Conservation (phyloP, 805 yeast species). For the Ascoidea asiatica region DNA sequence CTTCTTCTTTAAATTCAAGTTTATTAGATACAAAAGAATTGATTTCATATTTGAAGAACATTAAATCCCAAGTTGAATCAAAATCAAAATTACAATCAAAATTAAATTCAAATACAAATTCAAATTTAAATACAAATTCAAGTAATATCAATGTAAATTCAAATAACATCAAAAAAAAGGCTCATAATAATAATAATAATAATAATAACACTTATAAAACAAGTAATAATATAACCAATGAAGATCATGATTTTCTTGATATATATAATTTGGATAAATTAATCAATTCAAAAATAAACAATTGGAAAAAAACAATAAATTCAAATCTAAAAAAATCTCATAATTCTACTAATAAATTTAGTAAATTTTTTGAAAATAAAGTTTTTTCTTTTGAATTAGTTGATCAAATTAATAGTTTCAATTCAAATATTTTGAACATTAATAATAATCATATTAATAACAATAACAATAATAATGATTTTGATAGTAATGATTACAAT, state of each 20-base stretch:
- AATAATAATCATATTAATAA: no score
- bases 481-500: no score
- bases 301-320: slow-evolving; percentile 5
- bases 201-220: no score
- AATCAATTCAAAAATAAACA: background rate
- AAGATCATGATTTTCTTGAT: no score
- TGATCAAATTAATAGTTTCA: slow-evolving; percentile 5
- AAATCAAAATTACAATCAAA: background rate
- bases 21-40: background rate
- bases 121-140: no score
- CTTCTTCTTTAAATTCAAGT: background rate
- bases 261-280: no score
- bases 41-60: background rate
- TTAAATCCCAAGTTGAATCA: background rate
- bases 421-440: background rate
- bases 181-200: no score
- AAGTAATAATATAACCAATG: no score
- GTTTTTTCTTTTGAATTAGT: slow-evolving; percentile 7
- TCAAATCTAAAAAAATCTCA: slow-evolving; percentile 4
- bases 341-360: slow-evolving; percentile 1
- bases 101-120: no score
- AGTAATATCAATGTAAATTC: no score
- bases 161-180: no score
- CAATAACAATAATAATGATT: no score
- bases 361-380: slow-evolving; percentile 7